Evolutionary conservation across 2,329 filamentous ascomycete species (phyloP).

Genomic region (Colletotrichum sp.): DNA sequence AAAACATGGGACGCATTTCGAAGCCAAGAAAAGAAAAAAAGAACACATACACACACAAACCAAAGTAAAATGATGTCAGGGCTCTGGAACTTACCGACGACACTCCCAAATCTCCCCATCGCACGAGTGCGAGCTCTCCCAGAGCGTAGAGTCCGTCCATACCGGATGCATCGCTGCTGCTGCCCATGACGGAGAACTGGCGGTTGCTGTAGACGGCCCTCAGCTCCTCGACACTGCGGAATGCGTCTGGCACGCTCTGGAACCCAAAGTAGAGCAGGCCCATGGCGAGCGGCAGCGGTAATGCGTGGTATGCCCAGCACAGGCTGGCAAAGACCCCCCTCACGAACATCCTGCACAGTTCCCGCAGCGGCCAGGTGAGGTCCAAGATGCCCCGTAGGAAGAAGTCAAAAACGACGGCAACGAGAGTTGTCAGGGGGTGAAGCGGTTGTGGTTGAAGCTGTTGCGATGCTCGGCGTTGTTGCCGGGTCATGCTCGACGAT

Average conservation of each 20-base stretch:
- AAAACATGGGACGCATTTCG: background rate
- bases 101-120: constrained; percentile 16
- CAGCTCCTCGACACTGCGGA: constrained; percentile 11
- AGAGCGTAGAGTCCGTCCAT: constrained; percentile 15
- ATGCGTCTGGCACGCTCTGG: constrained; percentile 9
- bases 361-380: constrained; percentile 11
- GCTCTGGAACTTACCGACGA: constrained; percentile 8
- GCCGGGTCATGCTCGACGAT: background rate
- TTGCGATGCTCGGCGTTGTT: background rate
- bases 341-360: constrained; percentile 2
- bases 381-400: constrained; percentile 13
- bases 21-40: background rate
- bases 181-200: background rate
- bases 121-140: constrained; percentile 12
- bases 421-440: constrained; percentile 3
- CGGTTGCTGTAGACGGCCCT: background rate
- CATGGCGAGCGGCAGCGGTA: constrained; percentile 12
- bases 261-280: constrained; percentile 17
- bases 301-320: constrained; percentile 11
- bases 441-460: background rate
- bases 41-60: background rate
- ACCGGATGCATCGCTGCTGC: background rate
- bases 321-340: constrained; percentile 10
- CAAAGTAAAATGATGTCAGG: background rate
- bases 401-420: constrained; percentile 15